phyloP scores from a whole-genome alignment of 1,139 yeast genomes.

The Debaryomyces subglobosus region DNA sequence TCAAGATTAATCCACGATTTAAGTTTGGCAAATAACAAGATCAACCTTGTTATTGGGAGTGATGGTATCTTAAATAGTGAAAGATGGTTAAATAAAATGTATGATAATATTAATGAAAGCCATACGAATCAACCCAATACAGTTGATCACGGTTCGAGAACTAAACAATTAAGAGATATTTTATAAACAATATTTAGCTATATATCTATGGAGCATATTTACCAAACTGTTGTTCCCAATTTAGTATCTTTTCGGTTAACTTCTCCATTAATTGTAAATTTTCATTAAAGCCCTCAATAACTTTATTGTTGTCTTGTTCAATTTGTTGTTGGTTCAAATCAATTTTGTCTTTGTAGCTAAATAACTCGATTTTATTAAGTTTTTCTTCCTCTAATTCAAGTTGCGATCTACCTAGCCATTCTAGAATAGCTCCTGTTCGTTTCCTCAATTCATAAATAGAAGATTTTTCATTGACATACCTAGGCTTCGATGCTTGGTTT shows the following conservation, averaged over 20 bases:
- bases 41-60: conserved; percentile 70
- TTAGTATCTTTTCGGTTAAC: conserved; percentile 65
- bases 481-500: conserved; percentile 76
- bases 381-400: conserved; percentile 76
- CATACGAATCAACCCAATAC: conserved; percentile 10
- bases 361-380: conserved; percentile 52
- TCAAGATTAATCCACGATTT: conserved; percentile 79
- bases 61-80: conserved; percentile 66
- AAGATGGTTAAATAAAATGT: conserved; percentile 48
- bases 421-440: conserved; percentile 86
- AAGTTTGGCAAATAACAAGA: conserved; percentile 54
- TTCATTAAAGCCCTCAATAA: conserved; percentile 54
- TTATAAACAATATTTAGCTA: conserved; percentile 15
- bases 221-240: conserved; percentile 81
- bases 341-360: conserved; percentile 29
- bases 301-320: conserved; percentile 37
- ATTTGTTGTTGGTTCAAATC: conserved; percentile 13
- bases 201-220: conserved; percentile 44
- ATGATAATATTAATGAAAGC: conserved; percentile 26
- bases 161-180: conserved; percentile 30
- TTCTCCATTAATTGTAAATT: conserved; percentile 68
- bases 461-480: conserved; percentile 75
- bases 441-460: conserved; percentile 81
- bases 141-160: conserved; percentile 15
- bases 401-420: conserved; percentile 85